Evolutionary conservation across 202 grass and related monocot genomes (phyloP).

Genomic region (Setaria viridis): DNA sequence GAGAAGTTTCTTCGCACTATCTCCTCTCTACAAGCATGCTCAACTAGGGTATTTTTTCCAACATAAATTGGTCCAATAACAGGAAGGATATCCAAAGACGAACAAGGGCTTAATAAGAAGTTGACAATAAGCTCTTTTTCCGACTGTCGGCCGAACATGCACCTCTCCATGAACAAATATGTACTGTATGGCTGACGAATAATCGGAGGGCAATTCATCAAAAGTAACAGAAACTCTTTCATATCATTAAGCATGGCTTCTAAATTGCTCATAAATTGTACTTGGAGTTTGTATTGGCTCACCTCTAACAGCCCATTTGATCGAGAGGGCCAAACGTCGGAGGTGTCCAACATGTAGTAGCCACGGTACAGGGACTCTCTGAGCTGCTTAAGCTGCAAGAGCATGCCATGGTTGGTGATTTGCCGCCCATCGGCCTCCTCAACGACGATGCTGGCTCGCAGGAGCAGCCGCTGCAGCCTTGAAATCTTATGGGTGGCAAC

Average conservation of each 20-base stretch:
- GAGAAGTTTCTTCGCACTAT: background rate
- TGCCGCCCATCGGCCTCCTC: constrained; percentile 14
- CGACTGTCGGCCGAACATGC: background rate
- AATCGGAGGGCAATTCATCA: background rate
- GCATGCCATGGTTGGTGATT: constrained; percentile 34
- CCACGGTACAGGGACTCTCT: constrained; percentile 22
- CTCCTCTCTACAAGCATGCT: constrained; percentile 8
- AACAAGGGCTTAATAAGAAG: background rate
- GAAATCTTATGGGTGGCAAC: background rate
- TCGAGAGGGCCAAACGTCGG: background rate
- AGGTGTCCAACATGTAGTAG: constrained; percentile 7
- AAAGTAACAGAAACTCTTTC: constrained; percentile 1
- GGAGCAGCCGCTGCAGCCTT: constrained; percentile 21
- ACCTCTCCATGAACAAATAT: background rate
- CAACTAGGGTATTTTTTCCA: constrained; percentile 22
- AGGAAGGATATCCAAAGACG: background rate
- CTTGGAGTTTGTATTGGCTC: background rate
- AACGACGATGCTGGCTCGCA: background rate
- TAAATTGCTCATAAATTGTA: background rate
- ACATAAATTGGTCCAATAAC: background rate
- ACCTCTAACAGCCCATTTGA: background rate
- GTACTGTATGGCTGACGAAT: constrained; percentile 1
- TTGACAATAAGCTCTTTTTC: background rate
- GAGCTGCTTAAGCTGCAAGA: constrained; percentile 9
- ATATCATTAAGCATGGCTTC: background rate